Evolutionary conservation across 192 early-diverging fungal species (phyloP).

Genomic region (Diversispora eburnea): DNA sequence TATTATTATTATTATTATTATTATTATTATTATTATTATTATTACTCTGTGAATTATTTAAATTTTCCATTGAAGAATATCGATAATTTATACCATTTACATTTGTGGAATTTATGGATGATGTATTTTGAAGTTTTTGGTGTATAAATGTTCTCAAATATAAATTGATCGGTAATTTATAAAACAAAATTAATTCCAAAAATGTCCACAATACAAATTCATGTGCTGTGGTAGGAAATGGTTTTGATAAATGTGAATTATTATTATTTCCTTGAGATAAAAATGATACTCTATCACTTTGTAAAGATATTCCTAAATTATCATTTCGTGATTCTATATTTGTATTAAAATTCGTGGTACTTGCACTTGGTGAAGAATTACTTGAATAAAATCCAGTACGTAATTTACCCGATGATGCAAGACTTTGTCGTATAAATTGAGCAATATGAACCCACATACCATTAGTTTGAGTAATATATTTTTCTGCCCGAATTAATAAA

Average conservation of each 20-base stretch:
- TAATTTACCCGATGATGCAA: constrained; percentile 24
- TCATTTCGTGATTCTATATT: background rate
- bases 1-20: background rate
- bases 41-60: background rate
- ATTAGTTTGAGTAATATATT: constrained; percentile 39
- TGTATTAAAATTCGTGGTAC: constrained; percentile 22
- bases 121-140: constrained; percentile 18
- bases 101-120: background rate
- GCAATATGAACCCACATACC: constrained; percentile 50
- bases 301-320: constrained; percentile 5
- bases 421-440: constrained; percentile 40
- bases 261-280: background rate
- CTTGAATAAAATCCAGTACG: background rate
- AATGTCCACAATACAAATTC: constrained; percentile 53
- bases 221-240: constrained; percentile 31
- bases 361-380: constrained; percentile 25
- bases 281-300: constrained; percentile 9
- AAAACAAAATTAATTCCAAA: constrained; percentile 49
- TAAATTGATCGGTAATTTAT: constrained; percentile 41
- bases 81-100: background rate
- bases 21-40: background rate
- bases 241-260: constrained; percentile 13
- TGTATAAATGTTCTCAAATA: constrained; percentile 29
- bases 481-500: constrained; percentile 48
- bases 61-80: background rate